Evolutionary conservation across 176 grass and related monocot genomes (phyloP).

Genomic region (Triticum urartu): DNA sequence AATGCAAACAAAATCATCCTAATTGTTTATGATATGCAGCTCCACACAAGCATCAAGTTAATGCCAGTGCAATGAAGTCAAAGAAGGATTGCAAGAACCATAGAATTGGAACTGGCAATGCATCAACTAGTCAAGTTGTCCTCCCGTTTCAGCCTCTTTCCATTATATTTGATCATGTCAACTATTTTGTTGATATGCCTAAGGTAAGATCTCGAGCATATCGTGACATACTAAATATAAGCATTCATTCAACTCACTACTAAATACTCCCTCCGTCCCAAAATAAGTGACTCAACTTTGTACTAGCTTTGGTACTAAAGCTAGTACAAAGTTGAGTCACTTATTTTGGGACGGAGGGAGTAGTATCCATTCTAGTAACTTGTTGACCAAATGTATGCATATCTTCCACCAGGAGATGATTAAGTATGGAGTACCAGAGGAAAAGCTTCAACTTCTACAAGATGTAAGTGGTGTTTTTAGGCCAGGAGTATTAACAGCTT

Average conservation of each 20-base stretch:
- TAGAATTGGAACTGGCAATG: not conserved
- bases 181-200: constrained; percentile 76
- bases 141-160: constrained; percentile 63
- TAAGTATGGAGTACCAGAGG: constrained; percentile 51
- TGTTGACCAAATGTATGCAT: constrained; percentile 23
- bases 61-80: constrained; percentile 12
- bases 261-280: not conserved
- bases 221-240: not conserved
- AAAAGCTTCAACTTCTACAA: constrained; percentile 78
- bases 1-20: not conserved
- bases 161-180: constrained; percentile 69
- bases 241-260: constrained; percentile 1
- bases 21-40: constrained; percentile 39
- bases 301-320: too few species aligned
- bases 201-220: constrained; percentile 41
- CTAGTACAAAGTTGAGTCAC: too few species aligned
- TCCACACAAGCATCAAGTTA: constrained; percentile 44
- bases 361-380: constrained; percentile 1
- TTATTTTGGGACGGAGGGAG: too few species aligned
- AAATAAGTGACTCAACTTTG: too few species aligned
- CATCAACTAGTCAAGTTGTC: constrained; percentile 32
- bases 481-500: constrained; percentile 69
- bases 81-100: constrained; percentile 12
- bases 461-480: constrained; percentile 68
- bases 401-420: constrained; percentile 47